phyloP scores from a whole-genome alignment of 345 rosid genomes.

The Eucalyptus shirleyi region DNA sequence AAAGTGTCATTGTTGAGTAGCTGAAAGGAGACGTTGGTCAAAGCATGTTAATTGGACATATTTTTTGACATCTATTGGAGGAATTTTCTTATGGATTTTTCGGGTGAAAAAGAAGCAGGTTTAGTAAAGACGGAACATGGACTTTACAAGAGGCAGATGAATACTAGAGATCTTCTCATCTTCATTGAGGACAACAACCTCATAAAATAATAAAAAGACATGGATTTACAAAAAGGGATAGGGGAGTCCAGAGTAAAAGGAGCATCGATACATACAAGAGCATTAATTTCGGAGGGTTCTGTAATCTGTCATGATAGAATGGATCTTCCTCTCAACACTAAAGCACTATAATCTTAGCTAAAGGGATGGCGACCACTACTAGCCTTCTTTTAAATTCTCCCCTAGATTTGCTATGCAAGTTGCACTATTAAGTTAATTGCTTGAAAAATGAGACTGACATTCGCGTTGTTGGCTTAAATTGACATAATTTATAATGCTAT shows the following conservation, averaged over 20 bases:
- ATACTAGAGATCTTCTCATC: not conserved
- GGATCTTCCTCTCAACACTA: not conserved
- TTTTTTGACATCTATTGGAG: not conserved
- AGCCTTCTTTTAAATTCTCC: not conserved
- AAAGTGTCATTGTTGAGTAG: not conserved
- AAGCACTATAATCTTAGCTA: not conserved
- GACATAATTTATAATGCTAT: not conserved
- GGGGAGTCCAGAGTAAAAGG: not conserved
- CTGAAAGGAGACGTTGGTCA: not conserved
- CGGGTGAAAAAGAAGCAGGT: not conserved
- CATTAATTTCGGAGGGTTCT: not conserved
- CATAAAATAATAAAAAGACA: not conserved
- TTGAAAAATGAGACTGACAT: not conserved
- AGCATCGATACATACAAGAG: not conserved
- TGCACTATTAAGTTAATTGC: not conserved
- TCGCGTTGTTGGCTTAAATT: not conserved
- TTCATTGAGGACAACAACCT: not conserved
- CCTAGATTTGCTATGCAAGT: not conserved
- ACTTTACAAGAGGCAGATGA: not conserved
- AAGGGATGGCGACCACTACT: not conserved
- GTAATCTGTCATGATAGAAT: not conserved
- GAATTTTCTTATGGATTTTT: not conserved
- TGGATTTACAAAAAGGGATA: not conserved
- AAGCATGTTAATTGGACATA: not conserved
- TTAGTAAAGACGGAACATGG: not conserved